These are phyloP conservation scores for Gryganskiella cystojenkinii DNA, from an alignment of 192 early-diverging fungal species.

Conservation along the genomic window DNA sequence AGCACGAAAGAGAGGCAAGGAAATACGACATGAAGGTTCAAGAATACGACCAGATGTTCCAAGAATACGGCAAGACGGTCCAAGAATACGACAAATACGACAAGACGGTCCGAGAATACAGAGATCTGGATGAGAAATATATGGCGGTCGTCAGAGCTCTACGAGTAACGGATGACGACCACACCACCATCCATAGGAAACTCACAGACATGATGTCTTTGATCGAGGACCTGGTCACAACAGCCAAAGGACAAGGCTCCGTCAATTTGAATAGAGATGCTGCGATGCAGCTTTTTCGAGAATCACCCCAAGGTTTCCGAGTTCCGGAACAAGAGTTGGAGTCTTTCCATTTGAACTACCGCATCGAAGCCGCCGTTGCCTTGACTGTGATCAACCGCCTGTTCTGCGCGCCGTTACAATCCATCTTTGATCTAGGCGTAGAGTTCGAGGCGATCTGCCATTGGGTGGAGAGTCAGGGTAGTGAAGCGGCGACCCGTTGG, in stretches of 20 bases:
- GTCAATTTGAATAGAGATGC: conserved; percentile 7
- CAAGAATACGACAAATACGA: too few species aligned
- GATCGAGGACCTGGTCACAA: conserved; percentile 14
- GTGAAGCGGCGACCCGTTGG: conserved; percentile 9
- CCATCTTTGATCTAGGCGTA: conserved; percentile 6
- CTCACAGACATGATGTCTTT: background rate
- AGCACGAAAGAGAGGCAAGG: too few species aligned
- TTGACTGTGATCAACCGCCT: background rate
- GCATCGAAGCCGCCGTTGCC: conserved; percentile 5
- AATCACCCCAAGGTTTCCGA: background rate
- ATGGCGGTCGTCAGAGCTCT: conserved; percentile 10
- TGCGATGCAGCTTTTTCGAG: conserved; percentile 7
- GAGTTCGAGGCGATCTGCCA: conserved; percentile 4
- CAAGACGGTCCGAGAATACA: background rate
- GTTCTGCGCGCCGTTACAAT: conserved; percentile 4
- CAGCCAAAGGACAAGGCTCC: conserved; percentile 6
- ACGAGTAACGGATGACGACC: conserved; percentile 14
- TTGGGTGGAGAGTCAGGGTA: conserved; percentile 11
- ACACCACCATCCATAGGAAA: conserved; percentile 7
- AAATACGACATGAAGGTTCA: too few species aligned
- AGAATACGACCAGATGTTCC: too few species aligned
- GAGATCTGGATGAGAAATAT: conserved; percentile 5
- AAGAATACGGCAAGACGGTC: too few species aligned
- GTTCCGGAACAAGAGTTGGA: conserved; percentile 1
- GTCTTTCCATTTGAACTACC: conserved; percentile 4